Percentiles rank a stretch among this genome's conserved stretches.
These are phyloP conservation scores for Dichotomocladium elegans DNA, from an alignment of 371 early-diverging fungal species.

Conservation along the genomic window DNA sequence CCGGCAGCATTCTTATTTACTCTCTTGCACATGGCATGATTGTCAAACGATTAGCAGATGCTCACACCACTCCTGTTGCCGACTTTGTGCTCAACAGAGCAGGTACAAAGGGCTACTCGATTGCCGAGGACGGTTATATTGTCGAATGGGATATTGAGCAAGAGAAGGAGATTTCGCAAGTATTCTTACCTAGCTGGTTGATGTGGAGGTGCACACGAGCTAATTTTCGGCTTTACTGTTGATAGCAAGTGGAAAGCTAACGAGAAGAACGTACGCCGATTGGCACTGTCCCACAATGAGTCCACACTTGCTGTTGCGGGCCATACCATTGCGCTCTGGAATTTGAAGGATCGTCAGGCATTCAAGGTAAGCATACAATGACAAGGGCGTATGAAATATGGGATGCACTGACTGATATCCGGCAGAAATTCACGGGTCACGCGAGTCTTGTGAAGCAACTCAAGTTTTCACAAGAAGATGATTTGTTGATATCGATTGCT, in stretches of 20 bases:
- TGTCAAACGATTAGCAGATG: constrained; percentile 41
- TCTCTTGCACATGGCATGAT: constrained; percentile 63
- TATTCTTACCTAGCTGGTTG: too few species aligned
- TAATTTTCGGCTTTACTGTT: not conserved
- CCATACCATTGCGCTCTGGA: constrained; percentile 67
- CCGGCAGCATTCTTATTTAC: constrained; percentile 62
- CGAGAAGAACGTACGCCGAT: constrained; percentile 51
- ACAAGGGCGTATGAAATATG: not conserved
- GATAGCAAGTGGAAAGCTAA: constrained; percentile 60
- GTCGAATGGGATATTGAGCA: constrained; percentile 74
- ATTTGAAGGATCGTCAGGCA: constrained; percentile 43
- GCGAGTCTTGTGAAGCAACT: constrained; percentile 61
- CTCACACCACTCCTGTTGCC: constrained; percentile 62
- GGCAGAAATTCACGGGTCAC: constrained; percentile 69
- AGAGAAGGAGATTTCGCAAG: constrained; percentile 49
- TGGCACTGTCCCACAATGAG: constrained; percentile 60
- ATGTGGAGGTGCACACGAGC: not conserved
- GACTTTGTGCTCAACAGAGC: constrained; percentile 65
- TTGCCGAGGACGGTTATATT: constrained; percentile 61
- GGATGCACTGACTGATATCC: not conserved
- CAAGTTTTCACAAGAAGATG: constrained; percentile 55
- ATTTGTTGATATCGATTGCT: constrained; percentile 62
- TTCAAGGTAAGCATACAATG: constrained; percentile 32
- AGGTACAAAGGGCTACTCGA: constrained; percentile 61
- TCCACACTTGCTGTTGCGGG: constrained; percentile 60